Evolutionary conservation across 495 filamentous ascomycete genomes (phyloP), one percentile per base, ranked within the genome.

Genomic region (Pyrenopolyporus hunteri): DNA sequence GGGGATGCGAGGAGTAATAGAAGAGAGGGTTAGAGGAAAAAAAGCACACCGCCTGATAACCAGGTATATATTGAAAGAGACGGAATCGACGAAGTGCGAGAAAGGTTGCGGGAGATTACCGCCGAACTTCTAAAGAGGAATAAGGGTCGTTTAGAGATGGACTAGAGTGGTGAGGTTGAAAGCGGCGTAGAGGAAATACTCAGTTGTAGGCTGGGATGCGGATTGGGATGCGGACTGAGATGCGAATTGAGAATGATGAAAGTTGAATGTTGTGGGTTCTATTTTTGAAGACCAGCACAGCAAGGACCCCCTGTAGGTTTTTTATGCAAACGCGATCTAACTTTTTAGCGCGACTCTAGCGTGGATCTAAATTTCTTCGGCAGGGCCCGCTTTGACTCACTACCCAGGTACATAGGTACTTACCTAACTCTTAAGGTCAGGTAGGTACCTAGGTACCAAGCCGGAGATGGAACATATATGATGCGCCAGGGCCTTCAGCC

Each of bases 261-360:
- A 54, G 6, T 43, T 33, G 6, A 4, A 13, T 25, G 22, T 23
- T 33, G 26, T 23, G 48, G 19, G 26, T 46, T 28, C 19, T 46
- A 47, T 46, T 57, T 46, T 37, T 42, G 37, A 42, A 23, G 6
- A 20, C 19, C 9, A 22, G 37, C 17, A 42, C 37, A 42, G 37
- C 17, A 22, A 20, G 37, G 23, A 29, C 26, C 59, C 59, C 59
- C 31, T 63, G 59, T 32, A 44, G 42, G 23, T 2, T 39, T 39
- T n/a, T 62, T 49, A 42, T 57, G 47, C 40, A 58, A 53, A 53
- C 53, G 60, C 60, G 53, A 58, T 63, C 40, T 31, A n/a, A 57
- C n/a, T 42, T 52, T 42, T 48, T 57, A 63, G 46, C 60, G 47
- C 37, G 47, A 49, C 40, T 9, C 59, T 56, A 56, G 36, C 35